A percentile compares a stretch with the other conserved stretches of the same genome.
Conservation (phyloP, 1,284 basidiomycete species). For the Lentinula novae-zelandiae region DNA sequence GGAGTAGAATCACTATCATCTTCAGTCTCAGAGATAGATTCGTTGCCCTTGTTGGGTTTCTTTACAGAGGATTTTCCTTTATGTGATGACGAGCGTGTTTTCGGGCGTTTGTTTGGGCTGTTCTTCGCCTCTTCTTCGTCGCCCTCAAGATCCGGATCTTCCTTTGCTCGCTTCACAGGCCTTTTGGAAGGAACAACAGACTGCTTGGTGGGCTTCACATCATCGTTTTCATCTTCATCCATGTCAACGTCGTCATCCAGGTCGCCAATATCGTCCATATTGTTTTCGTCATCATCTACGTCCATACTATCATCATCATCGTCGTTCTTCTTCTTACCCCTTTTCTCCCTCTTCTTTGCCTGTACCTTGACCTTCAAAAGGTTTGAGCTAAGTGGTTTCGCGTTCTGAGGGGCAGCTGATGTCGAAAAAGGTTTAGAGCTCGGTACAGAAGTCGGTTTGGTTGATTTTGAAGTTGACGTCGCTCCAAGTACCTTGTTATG, state of each 20-base stretch:
- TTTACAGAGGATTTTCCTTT: neutral
- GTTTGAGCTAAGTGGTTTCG: neutral
- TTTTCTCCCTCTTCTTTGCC: constrained; percentile 20
- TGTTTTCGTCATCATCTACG: constrained; percentile 8
- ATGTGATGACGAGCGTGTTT: neutral
- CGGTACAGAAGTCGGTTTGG: neutral
- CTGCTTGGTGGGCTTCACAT: neutral
- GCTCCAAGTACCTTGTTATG: no score
- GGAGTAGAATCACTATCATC: neutral
- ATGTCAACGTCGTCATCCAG: neutral
- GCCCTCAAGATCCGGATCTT: neutral
- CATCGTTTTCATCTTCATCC: constrained; percentile 12
- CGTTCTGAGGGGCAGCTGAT: neutral
- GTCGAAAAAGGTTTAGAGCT: neutral
- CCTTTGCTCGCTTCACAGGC: neutral
- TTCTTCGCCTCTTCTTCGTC: neutral
- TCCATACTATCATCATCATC: constrained; percentile 1
- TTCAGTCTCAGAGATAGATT: neutral
- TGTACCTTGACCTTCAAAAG: neutral
- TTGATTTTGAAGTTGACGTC: neutral
- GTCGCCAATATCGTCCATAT: neutral
- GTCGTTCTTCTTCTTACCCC: neutral
- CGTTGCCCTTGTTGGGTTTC: neutral
- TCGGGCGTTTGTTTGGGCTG: neutral
- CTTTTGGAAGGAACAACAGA: neutral